A percentile compares a stretch with the other conserved stretches of the same genome.
Conservation (phyloP, 331 rosid genomes). For the Telfairia occidentalis region DNA sequence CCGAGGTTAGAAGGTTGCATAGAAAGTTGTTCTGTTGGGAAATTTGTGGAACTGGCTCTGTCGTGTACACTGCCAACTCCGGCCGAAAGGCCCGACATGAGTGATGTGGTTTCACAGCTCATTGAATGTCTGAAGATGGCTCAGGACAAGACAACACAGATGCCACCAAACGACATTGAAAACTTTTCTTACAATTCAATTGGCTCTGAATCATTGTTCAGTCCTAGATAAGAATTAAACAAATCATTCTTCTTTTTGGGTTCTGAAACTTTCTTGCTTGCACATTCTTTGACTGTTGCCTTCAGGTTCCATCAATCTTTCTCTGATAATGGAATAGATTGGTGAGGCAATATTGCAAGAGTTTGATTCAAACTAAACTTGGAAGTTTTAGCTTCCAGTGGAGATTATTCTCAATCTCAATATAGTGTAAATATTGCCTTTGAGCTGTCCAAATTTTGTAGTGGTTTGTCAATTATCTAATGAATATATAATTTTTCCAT, state of each 20-base stretch:
- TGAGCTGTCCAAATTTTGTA: too few relatives aligned
- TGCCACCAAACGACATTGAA: neutral
- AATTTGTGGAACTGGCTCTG: conserved; percentile 14
- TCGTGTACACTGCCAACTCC: neutral
- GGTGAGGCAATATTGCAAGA: neutral
- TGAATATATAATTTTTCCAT: too few relatives aligned
- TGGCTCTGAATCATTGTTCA: neutral
- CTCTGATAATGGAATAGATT: neutral
- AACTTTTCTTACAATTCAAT: conserved; percentile 3
- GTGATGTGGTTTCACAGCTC: conserved; percentile 11
- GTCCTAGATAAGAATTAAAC: conserved; percentile 10
- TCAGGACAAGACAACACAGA: neutral
- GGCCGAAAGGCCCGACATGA: conserved; percentile 22
- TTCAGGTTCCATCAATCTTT: neutral
- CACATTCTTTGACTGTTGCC: neutral
- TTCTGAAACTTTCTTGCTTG: neutral
- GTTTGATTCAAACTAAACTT: neutral
- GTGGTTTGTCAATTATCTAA: too few relatives aligned
- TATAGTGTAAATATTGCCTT: neutral
- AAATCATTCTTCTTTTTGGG: neutral
- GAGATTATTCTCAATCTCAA: neutral
- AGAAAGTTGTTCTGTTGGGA: conserved; percentile 12
- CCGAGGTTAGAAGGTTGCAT: conserved; percentile 16
- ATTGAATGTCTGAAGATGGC: conserved; percentile 15
- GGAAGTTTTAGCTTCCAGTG: neutral